These are phyloP conservation scores for Podospora fimiseda DNA, from an alignment of 495 filamentous ascomycete genomes.

Conservation along the genomic window DNA sequence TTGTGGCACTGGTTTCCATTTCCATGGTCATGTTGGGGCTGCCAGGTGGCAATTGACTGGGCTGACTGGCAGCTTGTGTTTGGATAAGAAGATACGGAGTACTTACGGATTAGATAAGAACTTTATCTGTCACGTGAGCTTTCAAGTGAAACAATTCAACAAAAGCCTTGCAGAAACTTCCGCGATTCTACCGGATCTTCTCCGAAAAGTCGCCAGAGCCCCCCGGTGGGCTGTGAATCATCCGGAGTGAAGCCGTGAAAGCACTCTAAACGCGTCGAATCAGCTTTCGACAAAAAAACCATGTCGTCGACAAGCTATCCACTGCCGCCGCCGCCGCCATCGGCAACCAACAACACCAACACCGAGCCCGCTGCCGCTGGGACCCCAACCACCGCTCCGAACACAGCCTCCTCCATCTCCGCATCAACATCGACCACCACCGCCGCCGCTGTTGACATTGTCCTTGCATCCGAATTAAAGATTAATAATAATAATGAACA, in stretches of 20 bases:
- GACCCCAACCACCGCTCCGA: not conserved
- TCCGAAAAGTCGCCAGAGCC: conserved; percentile 20
- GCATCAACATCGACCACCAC: not conserved
- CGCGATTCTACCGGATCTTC: conserved; percentile 26
- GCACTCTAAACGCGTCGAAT: conserved; percentile 10
- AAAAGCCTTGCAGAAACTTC: conserved; percentile 9
- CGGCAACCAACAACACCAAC: conserved; percentile 4
- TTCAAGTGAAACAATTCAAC: too few relatives aligned
- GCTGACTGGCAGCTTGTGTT: too few relatives aligned
- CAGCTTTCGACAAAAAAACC: conserved; percentile 3
- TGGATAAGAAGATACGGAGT: too few relatives aligned
- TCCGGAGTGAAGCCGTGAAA: conserved; percentile 17
- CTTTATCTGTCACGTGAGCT: too few relatives aligned
- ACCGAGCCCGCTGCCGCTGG: not conserved
- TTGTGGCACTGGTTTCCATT: too few relatives aligned
- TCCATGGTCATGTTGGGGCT: too few relatives aligned
- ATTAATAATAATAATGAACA: too few relatives aligned
- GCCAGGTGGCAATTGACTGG: too few relatives aligned
- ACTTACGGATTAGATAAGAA: too few relatives aligned
- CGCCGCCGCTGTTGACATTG: not conserved
- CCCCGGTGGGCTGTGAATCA: not conserved
- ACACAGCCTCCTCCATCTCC: conserved; percentile 1
- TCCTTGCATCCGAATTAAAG: too few relatives aligned
- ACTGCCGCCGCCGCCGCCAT: conserved; percentile 14
- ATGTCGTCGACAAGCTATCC: conserved; percentile 20